Percentiles rank a stretch among this genome's conserved stretches.
These are phyloP conservation scores for Phytophthora capsici DNA, from an alignment of 352 stramenopile species.

Conservation along the genomic window DNA sequence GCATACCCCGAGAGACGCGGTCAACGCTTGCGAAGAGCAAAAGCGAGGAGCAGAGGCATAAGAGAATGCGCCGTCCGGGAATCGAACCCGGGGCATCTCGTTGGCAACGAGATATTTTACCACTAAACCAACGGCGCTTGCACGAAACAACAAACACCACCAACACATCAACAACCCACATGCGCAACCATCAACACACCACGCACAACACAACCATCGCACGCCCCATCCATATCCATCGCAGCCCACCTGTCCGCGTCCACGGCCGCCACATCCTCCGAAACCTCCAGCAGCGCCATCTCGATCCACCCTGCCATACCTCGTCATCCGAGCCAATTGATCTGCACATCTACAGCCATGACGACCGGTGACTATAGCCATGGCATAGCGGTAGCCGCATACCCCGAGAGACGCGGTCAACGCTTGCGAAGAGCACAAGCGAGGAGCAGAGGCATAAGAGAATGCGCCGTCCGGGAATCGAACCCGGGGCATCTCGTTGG, in stretches of 20 bases:
- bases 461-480: conserved; percentile 35
- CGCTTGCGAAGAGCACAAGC: not conserved
- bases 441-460: conserved; percentile 14
- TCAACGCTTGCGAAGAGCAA: not conserved
- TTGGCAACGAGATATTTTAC: conserved; percentile 15
- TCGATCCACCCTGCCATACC: too few relatives aligned
- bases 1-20: too few relatives aligned
- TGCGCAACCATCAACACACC: too few relatives aligned
- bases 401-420: too few relatives aligned
- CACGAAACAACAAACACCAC: not conserved
- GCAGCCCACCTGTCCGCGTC: too few relatives aligned
- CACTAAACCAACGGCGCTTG: conserved; percentile 5
- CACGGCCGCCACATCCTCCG: too few relatives aligned
- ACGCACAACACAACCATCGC: too few relatives aligned
- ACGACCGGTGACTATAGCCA: too few relatives aligned
- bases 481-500: conserved; percentile 36
- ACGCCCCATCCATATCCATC: not conserved
- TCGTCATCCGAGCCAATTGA: too few relatives aligned
- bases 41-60: not conserved
- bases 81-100: conserved; percentile 36
- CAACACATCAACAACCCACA: not conserved
- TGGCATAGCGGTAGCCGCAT: too few relatives aligned
- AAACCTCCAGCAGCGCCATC: too few relatives aligned
- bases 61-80: conserved; percentile 31
- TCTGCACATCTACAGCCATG: too few relatives aligned